These are phyloP conservation scores for Cyclotella baltica DNA, from an alignment of 108 stramenopile species.

Conservation along the genomic window DNA sequence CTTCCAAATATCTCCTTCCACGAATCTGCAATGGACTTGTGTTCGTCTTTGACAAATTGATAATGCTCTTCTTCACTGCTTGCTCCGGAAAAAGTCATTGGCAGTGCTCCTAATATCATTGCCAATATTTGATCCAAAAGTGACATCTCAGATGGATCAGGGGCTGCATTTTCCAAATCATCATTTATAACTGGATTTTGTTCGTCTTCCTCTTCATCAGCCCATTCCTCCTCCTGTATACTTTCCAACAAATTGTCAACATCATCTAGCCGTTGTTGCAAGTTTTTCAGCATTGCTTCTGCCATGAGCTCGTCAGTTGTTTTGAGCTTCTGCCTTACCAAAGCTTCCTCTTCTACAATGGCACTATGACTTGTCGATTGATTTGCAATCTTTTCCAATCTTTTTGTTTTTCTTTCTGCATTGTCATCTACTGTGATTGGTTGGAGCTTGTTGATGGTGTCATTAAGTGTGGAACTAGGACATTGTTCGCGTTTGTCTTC, in stretches of 20 bases:
- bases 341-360: slow-evolving; percentile 20
- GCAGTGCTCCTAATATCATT: slow-evolving; percentile 59
- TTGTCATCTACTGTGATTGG: slow-evolving; percentile 39
- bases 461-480: neutral
- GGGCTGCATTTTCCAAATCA: neutral
- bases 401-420: slow-evolving; percentile 20
- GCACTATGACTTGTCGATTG: slow-evolving; percentile 11
- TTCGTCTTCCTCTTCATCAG: slow-evolving; percentile 57
- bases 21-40: slow-evolving; percentile 42
- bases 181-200: slow-evolving; percentile 1
- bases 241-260: slow-evolving; percentile 60
- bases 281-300: slow-evolving; percentile 47
- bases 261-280: slow-evolving; percentile 50
- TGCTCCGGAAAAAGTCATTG: slow-evolving; percentile 28
- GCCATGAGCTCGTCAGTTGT: slow-evolving; percentile 47
- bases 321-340: slow-evolving; percentile 39
- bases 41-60: slow-evolving; percentile 43
- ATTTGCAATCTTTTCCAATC: neutral
- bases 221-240: slow-evolving; percentile 67
- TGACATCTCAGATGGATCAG: slow-evolving; percentile 21
- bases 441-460: slow-evolving; percentile 21
- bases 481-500: neutral
- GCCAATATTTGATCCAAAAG: slow-evolving; percentile 65
- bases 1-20: slow-evolving; percentile 57
- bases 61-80: slow-evolving; percentile 36